phyloP scores from a whole-genome alignment of 1,284 basidiomycete species.

The Bondarzewia mesenterica region DNA sequence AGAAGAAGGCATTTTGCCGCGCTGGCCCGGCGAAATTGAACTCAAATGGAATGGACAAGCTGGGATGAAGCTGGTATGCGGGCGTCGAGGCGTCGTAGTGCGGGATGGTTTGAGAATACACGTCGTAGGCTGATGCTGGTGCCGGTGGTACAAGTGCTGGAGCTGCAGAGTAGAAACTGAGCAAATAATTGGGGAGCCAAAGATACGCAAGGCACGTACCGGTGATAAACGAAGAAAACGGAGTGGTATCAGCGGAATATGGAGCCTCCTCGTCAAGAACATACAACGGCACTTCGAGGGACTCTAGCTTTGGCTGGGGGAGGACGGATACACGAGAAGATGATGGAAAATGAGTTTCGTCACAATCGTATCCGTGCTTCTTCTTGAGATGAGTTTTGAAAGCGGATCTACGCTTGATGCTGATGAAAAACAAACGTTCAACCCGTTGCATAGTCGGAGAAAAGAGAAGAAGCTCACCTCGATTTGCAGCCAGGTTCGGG shows the following conservation, averaged over 20 bases:
- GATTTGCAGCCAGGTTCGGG: conserved; percentile 33
- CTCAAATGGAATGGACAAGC: not conserved
- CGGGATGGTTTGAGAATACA: not conserved
- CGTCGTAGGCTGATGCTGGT: too few species aligned
- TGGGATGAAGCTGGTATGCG: not conserved
- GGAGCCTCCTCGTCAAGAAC: not conserved
- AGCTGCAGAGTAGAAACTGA: too few species aligned
- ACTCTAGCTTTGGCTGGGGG: too few species aligned
- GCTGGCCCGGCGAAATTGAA: not conserved
- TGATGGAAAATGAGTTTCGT: too few species aligned
- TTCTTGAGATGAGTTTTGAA: conserved; percentile 42
- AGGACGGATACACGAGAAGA: too few species aligned
- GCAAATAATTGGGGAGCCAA: not conserved
- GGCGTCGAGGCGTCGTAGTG: not conserved
- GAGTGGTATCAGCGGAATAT: not conserved
- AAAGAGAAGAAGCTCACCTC: conserved; percentile 25
- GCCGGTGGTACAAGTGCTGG: too few species aligned
- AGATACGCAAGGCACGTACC: not conserved
- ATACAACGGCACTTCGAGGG: conserved; percentile 5
- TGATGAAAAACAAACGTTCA: conserved; percentile 17
- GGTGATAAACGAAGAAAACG: too few species aligned
- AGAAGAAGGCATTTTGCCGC: not conserved
- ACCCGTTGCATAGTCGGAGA: not conserved
- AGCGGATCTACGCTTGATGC: conserved; percentile 55
- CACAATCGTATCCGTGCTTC: conserved; percentile 23